Evolutionary conservation across 2,329 filamentous ascomycete genomes (phyloP), one percentile per base, ranked within the genome.

Genomic region (Aspergillus alliaceus): DNA sequence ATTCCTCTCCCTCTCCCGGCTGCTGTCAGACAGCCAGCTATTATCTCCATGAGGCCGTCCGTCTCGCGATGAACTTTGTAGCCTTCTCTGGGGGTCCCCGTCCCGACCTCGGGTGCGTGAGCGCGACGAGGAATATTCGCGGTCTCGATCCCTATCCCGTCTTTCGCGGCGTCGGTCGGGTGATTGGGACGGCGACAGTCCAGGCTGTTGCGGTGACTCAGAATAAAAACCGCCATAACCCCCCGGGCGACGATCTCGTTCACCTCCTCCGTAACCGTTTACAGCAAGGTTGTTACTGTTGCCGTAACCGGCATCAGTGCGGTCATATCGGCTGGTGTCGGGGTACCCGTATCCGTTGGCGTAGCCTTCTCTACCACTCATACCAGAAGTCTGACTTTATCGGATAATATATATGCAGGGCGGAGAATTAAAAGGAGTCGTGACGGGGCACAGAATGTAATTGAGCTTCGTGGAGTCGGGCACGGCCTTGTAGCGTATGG

Each of bases 181-280:
- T 2, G 73, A 73, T 18, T 68, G 64, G 3, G 58, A 59, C 9
- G 69, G 62, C 1, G 66, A 58, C 47, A 69, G 20, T n/a, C 66
- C 61, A 14, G 70, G 59, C 44, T 68, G 65, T 52, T 67, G 67
- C 31, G 68, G 59, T 6, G 69, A 48, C 37, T 75, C 73, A 20
- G 68, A 58, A 29, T 74, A 73, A 48, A 79, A 78, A 27, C 77
- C 77, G 34, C 77, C 77, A 56, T 79, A 79, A 24, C 77, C 77
- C 42, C 77, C 77, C 2, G 75, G 67, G 22, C 77, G 73, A 47
- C 69, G 72, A 20, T 74, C 74, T 47, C 73, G 67, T 42, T 58
- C 58, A 27, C 61, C 60, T 57, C 65, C 64, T 44, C 64, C 63
- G 54, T 75, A 73, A 29, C 71, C 68, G 54, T 73, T 75, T 56